Evolutionary conservation across 148 eudicot species (phyloP).

Genomic region (Vaccinium vitisidaea): DNA sequence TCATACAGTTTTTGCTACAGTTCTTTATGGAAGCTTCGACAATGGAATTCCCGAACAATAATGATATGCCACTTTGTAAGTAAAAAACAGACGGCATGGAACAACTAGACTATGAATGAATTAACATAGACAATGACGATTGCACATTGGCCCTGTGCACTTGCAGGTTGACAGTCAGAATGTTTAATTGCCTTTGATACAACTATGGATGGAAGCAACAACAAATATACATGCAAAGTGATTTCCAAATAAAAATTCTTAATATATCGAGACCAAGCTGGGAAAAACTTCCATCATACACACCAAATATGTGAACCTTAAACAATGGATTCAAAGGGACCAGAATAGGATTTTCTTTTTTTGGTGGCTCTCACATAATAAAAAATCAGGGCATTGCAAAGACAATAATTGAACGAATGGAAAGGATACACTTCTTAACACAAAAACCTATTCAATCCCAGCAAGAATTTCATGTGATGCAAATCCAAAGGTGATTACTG

Average conservation of each 20-base stretch:
- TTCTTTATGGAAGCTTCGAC: background rate
- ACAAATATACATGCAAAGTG: background rate
- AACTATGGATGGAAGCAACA: background rate
- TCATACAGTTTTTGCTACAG: background rate
- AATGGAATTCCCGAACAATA: background rate
- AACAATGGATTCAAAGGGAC: background rate
- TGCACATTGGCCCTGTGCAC: background rate
- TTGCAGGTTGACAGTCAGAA: background rate
- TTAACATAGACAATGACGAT: background rate
- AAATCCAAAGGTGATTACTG: background rate
- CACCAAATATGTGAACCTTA: background rate
- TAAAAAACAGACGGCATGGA: background rate
- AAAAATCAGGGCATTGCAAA: background rate
- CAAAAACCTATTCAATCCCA: conserved; percentile 5
- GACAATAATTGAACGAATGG: background rate
- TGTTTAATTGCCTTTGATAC: background rate
- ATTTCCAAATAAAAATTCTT: background rate
- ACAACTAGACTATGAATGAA: background rate
- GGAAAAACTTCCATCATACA: background rate
- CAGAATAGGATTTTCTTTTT: background rate
- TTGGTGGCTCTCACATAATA: background rate
- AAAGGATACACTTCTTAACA: background rate
- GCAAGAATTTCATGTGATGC: background rate
- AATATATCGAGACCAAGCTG: background rate
- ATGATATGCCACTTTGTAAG: background rate